A percentile compares a stretch with the other conserved stretches of the same genome.
These are phyloP conservation scores for Drechslerella dactyloides DNA, from an alignment of 2,329 filamentous ascomycete genomes.

Conservation along the genomic window DNA sequence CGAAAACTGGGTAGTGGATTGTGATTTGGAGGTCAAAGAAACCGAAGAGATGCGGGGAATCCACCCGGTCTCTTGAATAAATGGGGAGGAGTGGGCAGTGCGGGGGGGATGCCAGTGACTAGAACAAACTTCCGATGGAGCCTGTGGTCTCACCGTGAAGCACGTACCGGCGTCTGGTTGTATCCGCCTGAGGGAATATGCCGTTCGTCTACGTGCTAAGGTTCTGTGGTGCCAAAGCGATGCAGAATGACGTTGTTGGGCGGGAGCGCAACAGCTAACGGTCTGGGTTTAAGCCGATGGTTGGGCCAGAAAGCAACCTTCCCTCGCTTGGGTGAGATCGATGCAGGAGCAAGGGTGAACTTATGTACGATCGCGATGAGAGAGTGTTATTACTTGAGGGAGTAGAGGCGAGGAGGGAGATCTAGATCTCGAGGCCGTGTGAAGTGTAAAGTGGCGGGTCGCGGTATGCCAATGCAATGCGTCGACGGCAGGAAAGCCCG, in stretches of 20 bases:
- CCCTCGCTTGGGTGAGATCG: not conserved
- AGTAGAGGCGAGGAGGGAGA: not conserved
- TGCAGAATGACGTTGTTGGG: slow-evolving; percentile 48
- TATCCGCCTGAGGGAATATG: slow-evolving; percentile 16
- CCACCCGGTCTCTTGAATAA: not conserved
- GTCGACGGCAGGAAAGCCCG: not conserved
- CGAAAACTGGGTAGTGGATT: slow-evolving; percentile 2
- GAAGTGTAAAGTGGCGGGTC: too few relatives aligned
- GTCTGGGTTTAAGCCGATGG: slow-evolving; percentile 7
- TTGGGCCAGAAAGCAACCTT: not conserved
- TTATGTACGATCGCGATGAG: not conserved
- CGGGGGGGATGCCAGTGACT: slow-evolving; percentile 15
- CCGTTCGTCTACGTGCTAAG: slow-evolving; percentile 10
- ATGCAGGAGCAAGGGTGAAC: not conserved
- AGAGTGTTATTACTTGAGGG: not conserved
- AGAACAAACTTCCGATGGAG: slow-evolving; percentile 15
- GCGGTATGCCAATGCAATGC: too few relatives aligned
- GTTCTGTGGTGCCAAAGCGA: slow-evolving; percentile 8
- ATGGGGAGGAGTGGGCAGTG: slow-evolving; percentile 12
- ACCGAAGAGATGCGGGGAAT: slow-evolving; percentile 3
- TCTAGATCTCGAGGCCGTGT: too few relatives aligned
- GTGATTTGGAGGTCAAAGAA: not conserved
- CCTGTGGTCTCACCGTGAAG: not conserved
- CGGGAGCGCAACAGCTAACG: slow-evolving; percentile 19
- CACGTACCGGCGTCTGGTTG: not conserved